These are phyloP conservation scores for Colletotrichum simmondsii DNA, from an alignment of 2,329 filamentous ascomycete genomes.

Conservation along the genomic window DNA sequence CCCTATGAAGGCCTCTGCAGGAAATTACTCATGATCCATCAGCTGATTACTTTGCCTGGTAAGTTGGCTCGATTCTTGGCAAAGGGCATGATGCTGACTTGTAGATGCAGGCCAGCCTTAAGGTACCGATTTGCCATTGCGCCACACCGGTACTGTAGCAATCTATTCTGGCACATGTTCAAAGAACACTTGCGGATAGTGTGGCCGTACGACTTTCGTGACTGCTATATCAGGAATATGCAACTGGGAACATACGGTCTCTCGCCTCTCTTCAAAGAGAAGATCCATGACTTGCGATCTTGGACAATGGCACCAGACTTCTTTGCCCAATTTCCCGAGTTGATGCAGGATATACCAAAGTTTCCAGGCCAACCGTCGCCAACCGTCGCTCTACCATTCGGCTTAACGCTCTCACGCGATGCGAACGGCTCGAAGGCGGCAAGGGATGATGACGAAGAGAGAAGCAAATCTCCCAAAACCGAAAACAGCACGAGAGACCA, in stretches of 20 bases:
- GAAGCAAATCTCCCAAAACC: no score
- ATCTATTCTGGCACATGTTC: slow-evolving; percentile 43
- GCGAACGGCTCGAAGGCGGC: not conserved
- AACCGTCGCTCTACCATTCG: not conserved
- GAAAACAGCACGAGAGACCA: no score
- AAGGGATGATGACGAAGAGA: not conserved
- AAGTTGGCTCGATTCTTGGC: no score
- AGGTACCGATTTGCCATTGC: slow-evolving; percentile 43
- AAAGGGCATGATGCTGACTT: not conserved
- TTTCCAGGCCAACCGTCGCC: slow-evolving; percentile 1
- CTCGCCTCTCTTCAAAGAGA: slow-evolving; percentile 37
- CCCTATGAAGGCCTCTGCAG: not conserved
- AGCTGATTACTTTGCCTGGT: slow-evolving; percentile 18
- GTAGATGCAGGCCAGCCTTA: slow-evolving; percentile 39
- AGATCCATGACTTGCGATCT: slow-evolving; percentile 38
- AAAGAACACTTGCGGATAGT: slow-evolving; percentile 36
- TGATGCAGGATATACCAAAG: slow-evolving; percentile 44
- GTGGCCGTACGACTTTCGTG: slow-evolving; percentile 40
- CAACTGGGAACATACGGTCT: slow-evolving; percentile 38
- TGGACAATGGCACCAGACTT: slow-evolving; percentile 44
- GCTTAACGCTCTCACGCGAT: not conserved
- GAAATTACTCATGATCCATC: slow-evolving; percentile 1
- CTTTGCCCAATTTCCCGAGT: slow-evolving; percentile 41
- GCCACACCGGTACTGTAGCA: slow-evolving; percentile 44
- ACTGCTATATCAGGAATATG: slow-evolving; percentile 39